Conservation (phyloP, 1,139 yeast species). For the Entelexis paramagnoliae region DNA sequence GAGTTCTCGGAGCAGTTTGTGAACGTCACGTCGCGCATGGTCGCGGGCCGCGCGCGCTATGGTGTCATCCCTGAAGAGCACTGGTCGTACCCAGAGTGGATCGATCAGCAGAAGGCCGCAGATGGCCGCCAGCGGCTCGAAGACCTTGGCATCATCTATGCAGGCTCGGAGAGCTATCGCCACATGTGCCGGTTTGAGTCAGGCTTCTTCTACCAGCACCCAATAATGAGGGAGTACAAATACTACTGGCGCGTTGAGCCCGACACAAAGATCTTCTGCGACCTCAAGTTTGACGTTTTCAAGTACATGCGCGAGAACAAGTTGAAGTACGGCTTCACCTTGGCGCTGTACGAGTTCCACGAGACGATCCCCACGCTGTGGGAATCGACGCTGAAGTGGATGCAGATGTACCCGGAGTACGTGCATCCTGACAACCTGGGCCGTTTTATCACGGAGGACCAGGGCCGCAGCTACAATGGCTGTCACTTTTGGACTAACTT, state of each 20-base stretch:
- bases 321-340: slow-evolving; percentile 55
- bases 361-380: slow-evolving; percentile 80
- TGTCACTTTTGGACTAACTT: slow-evolving; percentile 88
- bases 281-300: slow-evolving; percentile 55
- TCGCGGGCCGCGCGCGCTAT: slow-evolving; percentile 52
- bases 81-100: slow-evolving; percentile 67
- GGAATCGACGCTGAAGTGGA: slow-evolving; percentile 63
- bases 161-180: slow-evolving; percentile 51
- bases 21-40: slow-evolving; percentile 38
- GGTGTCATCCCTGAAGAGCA: slow-evolving; percentile 54
- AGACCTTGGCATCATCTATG: slow-evolving; percentile 49
- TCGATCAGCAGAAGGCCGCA: slow-evolving; percentile 50
- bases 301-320: slow-evolving; percentile 49
- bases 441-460: slow-evolving; percentile 54
- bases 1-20: slow-evolving; percentile 50
- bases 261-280: slow-evolving; percentile 51
- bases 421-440: slow-evolving; percentile 54
- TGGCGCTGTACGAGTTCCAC: slow-evolving; percentile 74
- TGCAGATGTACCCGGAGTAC: slow-evolving; percentile 51
- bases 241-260: slow-evolving; percentile 74
- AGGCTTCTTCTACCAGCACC: slow-evolving; percentile 54
- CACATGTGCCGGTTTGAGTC: slow-evolving; percentile 70
- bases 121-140: slow-evolving; percentile 38
- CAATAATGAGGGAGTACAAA: slow-evolving; percentile 44
- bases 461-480: slow-evolving; percentile 58